These are phyloP conservation scores for Lindgomyces ingoldianus DNA, from an alignment of 495 filamentous ascomycete genomes.

Conservation along the genomic window DNA sequence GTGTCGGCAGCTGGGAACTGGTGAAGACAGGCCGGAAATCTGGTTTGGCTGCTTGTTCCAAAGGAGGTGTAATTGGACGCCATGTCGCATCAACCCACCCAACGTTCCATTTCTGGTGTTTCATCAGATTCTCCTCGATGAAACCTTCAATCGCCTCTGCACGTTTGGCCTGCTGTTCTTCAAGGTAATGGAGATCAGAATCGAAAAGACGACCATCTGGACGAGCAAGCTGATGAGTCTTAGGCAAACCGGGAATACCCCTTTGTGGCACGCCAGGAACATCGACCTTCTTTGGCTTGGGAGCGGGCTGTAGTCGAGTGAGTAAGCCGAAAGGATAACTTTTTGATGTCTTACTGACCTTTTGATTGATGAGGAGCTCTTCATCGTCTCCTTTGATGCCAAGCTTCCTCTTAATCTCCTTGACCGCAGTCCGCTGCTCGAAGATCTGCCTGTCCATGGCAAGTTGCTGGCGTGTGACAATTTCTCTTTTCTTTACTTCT, in stretches of 20 bases:
- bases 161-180: conserved; percentile 76
- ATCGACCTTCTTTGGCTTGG: conserved; percentile 55
- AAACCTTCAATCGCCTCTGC: conserved; percentile 74
- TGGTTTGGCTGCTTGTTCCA: conserved; percentile 60
- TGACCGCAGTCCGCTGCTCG: conserved; percentile 73
- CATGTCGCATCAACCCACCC: conserved; percentile 81
- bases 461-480: conserved; percentile 74
- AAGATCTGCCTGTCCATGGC: conserved; percentile 73
- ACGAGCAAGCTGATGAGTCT: conserved; percentile 49
- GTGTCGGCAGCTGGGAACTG: conserved; percentile 81
- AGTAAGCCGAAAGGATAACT: conserved; percentile 1
- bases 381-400: conserved; percentile 92
- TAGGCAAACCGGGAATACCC: conserved; percentile 30
- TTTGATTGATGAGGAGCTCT: conserved; percentile 84
- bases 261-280: conserved; percentile 52
- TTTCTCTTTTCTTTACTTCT: conserved; percentile 74
- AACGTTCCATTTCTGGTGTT: conserved; percentile 84
- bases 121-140: conserved; percentile 75
- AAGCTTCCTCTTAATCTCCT: conserved; percentile 83
- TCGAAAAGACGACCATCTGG: conserved; percentile 69
- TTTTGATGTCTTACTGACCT: conserved; percentile 56
- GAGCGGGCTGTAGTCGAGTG: conserved; percentile 39
- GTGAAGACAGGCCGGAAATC: conserved; percentile 72
- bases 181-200: conserved; percentile 73
- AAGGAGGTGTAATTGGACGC: conserved; percentile 74